A percentile compares a stretch with the other conserved stretches of the same genome.
Conservation (phyloP, 202 grass and related monocot species). For the Zoysia matrella region DNA sequence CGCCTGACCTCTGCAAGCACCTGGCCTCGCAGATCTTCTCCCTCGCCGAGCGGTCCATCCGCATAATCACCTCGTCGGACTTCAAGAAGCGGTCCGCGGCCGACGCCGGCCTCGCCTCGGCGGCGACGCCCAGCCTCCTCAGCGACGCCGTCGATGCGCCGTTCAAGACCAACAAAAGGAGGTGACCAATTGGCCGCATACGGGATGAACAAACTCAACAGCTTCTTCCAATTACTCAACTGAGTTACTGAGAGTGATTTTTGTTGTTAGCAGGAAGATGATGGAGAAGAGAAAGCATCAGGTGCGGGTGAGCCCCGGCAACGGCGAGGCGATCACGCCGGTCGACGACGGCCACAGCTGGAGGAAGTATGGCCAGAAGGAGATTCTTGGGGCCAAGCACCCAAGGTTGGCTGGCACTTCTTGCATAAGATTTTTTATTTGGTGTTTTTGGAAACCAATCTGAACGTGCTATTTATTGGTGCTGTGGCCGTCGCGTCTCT, state of each 20-base stretch:
- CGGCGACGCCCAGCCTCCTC: not conserved
- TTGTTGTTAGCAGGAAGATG: constrained; percentile 46
- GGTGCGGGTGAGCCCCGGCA: constrained; percentile 51
- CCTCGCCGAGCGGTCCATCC: constrained; percentile 58
- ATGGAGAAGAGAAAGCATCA: constrained; percentile 39
- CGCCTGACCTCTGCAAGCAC: constrained; percentile 47
- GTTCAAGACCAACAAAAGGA: constrained; percentile 52
- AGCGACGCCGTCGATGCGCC: constrained; percentile 59
- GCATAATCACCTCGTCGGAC: constrained; percentile 38
- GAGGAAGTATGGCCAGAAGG: constrained; percentile 87
- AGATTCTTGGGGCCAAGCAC: constrained; percentile 71
- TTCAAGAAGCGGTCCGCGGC: constrained; percentile 27
- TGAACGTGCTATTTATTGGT: constrained; percentile 8
- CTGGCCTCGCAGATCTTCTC: constrained; percentile 54
- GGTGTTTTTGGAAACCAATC: not conserved
- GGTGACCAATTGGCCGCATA: not conserved
- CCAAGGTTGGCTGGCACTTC: constrained; percentile 57
- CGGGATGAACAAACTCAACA: no score
- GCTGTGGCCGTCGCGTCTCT: no score
- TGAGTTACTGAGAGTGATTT: not conserved
- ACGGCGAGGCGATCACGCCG: constrained; percentile 35
- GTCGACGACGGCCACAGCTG: constrained; percentile 74
- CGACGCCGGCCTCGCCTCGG: constrained; percentile 26
- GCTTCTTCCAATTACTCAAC: not conserved
- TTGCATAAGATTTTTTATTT: not conserved